Conservation (phyloP, 2,329 filamentous ascomycete species). For the Fusarium xylarioides region DNA sequence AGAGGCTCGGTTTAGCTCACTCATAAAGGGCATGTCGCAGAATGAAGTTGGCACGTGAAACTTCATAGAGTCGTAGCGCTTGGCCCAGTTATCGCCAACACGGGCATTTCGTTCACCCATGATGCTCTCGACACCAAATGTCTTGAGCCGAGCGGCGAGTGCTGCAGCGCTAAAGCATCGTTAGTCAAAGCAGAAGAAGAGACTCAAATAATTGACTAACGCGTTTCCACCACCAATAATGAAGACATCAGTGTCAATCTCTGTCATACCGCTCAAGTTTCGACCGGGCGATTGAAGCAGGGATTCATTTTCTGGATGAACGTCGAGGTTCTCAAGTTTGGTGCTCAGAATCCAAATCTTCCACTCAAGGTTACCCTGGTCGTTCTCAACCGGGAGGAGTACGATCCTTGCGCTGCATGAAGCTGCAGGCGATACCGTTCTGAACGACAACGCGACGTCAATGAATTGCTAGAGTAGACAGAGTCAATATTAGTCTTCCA, state of each 20-base stretch:
- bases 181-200: fast-evolving
- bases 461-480: slow-evolving; percentile 16
- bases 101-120: slow-evolving; percentile 16
- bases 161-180: background rate
- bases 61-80: slow-evolving; percentile 23
- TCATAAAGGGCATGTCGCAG: slow-evolving; percentile 22
- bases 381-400: background rate
- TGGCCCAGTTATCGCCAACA: slow-evolving; percentile 28
- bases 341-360: slow-evolving; percentile 34
- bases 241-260: slow-evolving; percentile 1
- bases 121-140: slow-evolving; percentile 13
- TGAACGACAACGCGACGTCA: slow-evolving; percentile 4
- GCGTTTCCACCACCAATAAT: slow-evolving; percentile 30
- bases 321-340: slow-evolving; percentile 8
- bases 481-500: background rate
- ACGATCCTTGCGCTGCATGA: slow-evolving; percentile 2
- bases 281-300: background rate
- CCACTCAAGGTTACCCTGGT: background rate
- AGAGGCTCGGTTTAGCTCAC: background rate
- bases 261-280: background rate
- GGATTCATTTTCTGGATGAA: slow-evolving; percentile 3
- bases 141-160: slow-evolving; percentile 24
- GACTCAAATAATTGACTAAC: background rate
- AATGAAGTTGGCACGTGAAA: slow-evolving; percentile 30
- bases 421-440: background rate